Evolutionary conservation across 805 yeast genomes (phyloP).

Genomic region (Starmerella bombi): DNA sequence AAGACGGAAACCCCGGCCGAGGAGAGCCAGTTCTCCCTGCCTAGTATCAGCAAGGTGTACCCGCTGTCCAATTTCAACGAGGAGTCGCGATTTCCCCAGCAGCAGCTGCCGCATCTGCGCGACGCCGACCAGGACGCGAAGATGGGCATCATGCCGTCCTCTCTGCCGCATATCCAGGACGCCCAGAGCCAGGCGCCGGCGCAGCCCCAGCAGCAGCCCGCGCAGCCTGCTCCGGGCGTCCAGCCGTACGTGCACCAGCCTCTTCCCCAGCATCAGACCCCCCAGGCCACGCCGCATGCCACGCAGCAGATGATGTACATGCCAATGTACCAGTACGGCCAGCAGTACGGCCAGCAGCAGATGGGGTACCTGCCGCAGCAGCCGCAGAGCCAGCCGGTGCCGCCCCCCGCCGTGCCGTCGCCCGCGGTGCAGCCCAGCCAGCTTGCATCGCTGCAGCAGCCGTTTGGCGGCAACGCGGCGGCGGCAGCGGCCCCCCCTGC

Average conservation of each 20-base stretch:
- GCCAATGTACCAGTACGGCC: conserved; percentile 19
- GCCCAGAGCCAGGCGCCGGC: conserved; percentile 3
- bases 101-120: neutral
- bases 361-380: conserved; percentile 9
- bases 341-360: conserved; percentile 10
- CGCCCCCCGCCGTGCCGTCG: neutral
- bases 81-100: neutral
- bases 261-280: conserved; percentile 1
- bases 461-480: conserved; percentile 9
- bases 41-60: conserved; percentile 19
- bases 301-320: conserved; percentile 17
- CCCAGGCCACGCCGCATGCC: conserved; percentile 5
- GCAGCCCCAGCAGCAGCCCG: conserved; percentile 7
- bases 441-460: conserved; percentile 5
- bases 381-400: neutral
- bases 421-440: conserved; percentile 8
- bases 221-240: conserved; percentile 6
- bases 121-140: neutral
- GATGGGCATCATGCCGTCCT: neutral
- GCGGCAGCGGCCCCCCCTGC: conserved; percentile 3
- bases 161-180: conserved; percentile 4
- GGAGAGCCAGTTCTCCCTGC: conserved; percentile 9
- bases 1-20: neutral
- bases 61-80: conserved; percentile 18
- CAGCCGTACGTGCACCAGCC: conserved; percentile 7